These are phyloP conservation scores for Smittium culicis DNA, from an alignment of 371 early-diverging fungal species.

Conservation along the genomic window DNA sequence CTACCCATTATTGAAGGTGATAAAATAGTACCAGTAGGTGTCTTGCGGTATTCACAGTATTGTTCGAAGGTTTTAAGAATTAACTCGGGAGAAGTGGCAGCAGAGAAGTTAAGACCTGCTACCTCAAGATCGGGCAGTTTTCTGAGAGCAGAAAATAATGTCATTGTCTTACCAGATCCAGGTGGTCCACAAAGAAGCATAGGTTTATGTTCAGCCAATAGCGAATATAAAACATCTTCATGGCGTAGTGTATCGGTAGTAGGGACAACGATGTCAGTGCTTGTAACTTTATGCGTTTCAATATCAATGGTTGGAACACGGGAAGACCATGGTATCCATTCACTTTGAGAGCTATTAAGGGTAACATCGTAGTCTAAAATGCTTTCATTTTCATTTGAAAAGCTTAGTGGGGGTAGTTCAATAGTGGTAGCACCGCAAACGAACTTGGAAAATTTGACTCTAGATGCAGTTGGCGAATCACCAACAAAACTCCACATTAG, in stretches of 20 bases:
- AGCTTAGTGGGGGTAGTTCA: constrained; percentile 55
- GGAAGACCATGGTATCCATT: constrained; percentile 83
- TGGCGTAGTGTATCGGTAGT: constrained; percentile 96
- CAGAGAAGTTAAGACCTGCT: constrained; percentile 94
- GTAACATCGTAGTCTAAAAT: constrained; percentile 89
- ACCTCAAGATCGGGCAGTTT: constrained; percentile 92
- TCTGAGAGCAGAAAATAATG: constrained; percentile 87
- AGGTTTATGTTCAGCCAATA: constrained; percentile 88
- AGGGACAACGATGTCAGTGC: constrained; percentile 91
- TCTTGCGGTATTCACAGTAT: constrained; percentile 94
- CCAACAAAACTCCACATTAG: constrained; percentile 94
- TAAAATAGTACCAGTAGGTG: constrained; percentile 78
- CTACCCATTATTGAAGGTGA: constrained; percentile 72
- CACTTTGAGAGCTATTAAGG: constrained; percentile 46
- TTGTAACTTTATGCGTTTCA: constrained; percentile 84
- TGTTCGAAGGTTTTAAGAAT: constrained; percentile 94
- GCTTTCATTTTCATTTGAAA: constrained; percentile 22
- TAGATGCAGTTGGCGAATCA: constrained; percentile 63
- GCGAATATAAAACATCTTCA: constrained; percentile 87
- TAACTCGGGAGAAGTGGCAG: constrained; percentile 91
- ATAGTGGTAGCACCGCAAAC: constrained; percentile 62
- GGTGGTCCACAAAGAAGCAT: constrained; percentile 96
- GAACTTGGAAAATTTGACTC: constrained; percentile 66
- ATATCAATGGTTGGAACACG: constrained; percentile 90
- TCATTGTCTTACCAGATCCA: constrained; percentile 98